phyloP scores from a whole-genome alignment of 2,329 filamentous ascomycete genomes.

The Juglanconis juglandina region DNA sequence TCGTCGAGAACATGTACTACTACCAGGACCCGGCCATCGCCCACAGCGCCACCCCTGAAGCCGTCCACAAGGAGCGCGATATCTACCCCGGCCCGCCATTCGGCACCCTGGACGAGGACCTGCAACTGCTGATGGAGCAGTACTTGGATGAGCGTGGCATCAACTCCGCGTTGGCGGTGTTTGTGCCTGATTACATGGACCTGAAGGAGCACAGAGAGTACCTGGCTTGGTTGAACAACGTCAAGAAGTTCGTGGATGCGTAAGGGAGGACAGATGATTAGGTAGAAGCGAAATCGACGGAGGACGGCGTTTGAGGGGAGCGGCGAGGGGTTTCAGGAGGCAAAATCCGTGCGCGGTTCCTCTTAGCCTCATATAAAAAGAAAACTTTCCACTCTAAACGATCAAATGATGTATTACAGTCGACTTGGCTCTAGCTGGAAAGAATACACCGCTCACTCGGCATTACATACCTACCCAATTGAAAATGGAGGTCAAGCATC shows the following conservation, averaged over 20 bases:
- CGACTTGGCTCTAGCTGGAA: neutral
- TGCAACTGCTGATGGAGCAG: conserved; percentile 86
- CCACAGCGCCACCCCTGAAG: conserved; percentile 70
- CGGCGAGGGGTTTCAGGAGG: neutral
- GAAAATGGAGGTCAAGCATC: neutral
- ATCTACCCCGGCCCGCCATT: conserved; percentile 91
- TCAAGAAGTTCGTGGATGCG: conserved; percentile 81
- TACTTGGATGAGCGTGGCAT: conserved; percentile 95
- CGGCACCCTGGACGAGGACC: conserved; percentile 89
- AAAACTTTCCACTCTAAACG: conserved; percentile 14
- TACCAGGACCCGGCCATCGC: conserved; percentile 76
- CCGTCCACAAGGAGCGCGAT: conserved; percentile 70
- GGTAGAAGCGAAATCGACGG: neutral
- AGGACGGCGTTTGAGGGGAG: neutral
- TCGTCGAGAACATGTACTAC: conserved; percentile 88
- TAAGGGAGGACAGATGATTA: conserved; percentile 33
- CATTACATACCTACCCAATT: neutral
- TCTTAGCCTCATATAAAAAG: neutral
- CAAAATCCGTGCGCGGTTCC: neutral
- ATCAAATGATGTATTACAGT: conserved; percentile 8
- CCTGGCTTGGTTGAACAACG: conserved; percentile 78
- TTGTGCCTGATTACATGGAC: conserved; percentile 94
- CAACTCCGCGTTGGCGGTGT: conserved; percentile 79
- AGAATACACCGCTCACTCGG: neutral
- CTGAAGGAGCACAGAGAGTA: conserved; percentile 99